Evolutionary conservation across 1,284 basidiomycete species (phyloP).

Genomic region (Marasmius tenuissimus): DNA sequence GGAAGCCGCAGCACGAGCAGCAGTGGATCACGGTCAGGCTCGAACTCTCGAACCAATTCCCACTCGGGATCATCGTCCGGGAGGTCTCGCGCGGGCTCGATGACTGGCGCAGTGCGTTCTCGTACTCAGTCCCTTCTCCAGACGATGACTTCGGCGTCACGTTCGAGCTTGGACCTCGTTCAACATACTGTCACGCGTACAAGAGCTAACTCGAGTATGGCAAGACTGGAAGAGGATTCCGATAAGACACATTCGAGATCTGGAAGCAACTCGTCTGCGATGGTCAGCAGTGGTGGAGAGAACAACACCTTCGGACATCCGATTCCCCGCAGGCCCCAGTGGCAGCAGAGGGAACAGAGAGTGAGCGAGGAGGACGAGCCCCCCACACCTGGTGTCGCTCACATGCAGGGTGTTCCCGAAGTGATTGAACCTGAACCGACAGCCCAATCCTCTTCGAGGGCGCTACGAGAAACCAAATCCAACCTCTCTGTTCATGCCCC

Average conservation of each 20-base stretch:
- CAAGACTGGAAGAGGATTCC: slow-evolving; percentile 54
- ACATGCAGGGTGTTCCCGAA: neutral
- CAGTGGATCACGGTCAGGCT: slow-evolving; percentile 21
- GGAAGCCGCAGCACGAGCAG: slow-evolving; percentile 14
- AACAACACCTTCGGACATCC: slow-evolving; percentile 74
- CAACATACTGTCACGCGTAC: slow-evolving; percentile 37
- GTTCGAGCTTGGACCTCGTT: slow-evolving; percentile 60
- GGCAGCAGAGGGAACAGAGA: slow-evolving; percentile 26
- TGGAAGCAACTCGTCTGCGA: slow-evolving; percentile 50
- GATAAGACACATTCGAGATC: slow-evolving; percentile 44
- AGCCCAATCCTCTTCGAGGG: neutral
- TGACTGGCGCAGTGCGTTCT: slow-evolving; percentile 18
- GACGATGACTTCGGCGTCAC: slow-evolving; percentile 57
- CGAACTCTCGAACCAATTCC: slow-evolving; percentile 50
- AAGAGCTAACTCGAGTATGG: slow-evolving; percentile 60
- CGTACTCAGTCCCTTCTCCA: slow-evolving; percentile 66
- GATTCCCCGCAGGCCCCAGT: slow-evolving; percentile 28
- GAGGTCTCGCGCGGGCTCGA: neutral
- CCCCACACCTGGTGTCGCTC: neutral
- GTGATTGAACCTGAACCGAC: neutral
- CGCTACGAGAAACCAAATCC: slow-evolving; percentile 3
- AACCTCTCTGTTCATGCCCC: slow-evolving; percentile 4
- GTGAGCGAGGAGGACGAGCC: slow-evolving; percentile 13
- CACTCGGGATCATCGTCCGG: slow-evolving; percentile 35
- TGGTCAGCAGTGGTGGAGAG: slow-evolving; percentile 48